Conservation (phyloP, 164 flowering plant species). For the Tinospora cordifolia region DNA sequence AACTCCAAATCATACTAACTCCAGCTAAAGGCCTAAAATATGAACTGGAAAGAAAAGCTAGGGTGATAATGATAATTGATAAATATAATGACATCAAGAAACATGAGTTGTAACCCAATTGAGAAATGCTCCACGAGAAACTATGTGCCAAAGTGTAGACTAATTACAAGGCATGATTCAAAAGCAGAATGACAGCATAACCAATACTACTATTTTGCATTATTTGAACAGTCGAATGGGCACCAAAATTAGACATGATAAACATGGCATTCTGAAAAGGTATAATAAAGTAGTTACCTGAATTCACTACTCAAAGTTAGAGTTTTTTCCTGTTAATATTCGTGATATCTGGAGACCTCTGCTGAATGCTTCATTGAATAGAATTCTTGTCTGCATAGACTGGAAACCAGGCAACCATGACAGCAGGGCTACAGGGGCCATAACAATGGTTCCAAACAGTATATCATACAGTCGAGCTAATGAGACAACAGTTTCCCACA, state of each 20-base stretch:
- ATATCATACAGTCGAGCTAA: constrained; percentile 80
- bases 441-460: constrained; percentile 60
- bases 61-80: too few species aligned
- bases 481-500: constrained; percentile 80
- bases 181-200: constrained; percentile 1
- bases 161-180: neutral
- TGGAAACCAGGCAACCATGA: constrained; percentile 96
- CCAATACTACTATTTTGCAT: neutral
- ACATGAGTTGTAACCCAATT: neutral
- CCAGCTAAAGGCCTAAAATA: too few species aligned
- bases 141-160: neutral
- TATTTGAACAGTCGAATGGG: too few species aligned
- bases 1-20: too few species aligned
- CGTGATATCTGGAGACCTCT: constrained; percentile 89
- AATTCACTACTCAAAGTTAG: constrained; percentile 20
- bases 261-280: neutral
- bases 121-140: neutral
- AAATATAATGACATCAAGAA: too few species aligned
- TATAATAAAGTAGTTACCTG: constrained; percentile 26
- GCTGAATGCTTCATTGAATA: constrained; percentile 92
- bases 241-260: neutral
- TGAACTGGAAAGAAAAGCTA: too few species aligned
- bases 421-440: constrained; percentile 86
- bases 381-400: constrained; percentile 86
- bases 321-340: constrained; percentile 63